phyloP scores from a whole-genome alignment of 257 asterid species.

The Knoxia roxburghii region DNA sequence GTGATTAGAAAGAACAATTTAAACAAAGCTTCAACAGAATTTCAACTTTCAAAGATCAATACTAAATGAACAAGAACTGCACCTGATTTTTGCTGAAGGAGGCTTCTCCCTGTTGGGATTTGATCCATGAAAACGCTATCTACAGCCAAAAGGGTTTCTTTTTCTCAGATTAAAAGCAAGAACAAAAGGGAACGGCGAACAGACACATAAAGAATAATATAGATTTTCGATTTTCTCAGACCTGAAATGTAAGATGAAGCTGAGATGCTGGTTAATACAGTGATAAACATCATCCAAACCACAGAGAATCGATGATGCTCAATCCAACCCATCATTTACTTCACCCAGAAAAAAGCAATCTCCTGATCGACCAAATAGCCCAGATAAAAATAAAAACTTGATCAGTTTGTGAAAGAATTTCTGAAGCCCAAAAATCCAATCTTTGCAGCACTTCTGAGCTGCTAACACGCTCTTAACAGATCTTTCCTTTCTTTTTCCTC shows the following conservation, averaged over 20 bases:
- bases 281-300: neutral
- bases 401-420: too few relatives aligned
- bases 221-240: neutral
- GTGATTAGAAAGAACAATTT: neutral
- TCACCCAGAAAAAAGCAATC: neutral
- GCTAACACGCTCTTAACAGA: too few relatives aligned
- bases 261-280: neutral
- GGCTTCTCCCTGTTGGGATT: neutral
- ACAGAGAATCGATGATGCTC: neutral
- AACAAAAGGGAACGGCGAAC: neutral
- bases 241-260: neutral
- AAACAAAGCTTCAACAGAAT: neutral
- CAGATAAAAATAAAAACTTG: neutral
- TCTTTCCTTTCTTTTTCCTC: neutral
- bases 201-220: neutral
- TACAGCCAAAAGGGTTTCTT: neutral
- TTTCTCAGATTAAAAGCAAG: neutral
- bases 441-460: neutral
- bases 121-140: neutral
- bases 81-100: conserved; percentile 9
- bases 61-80: neutral
- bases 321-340: neutral
- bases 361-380: neutral
- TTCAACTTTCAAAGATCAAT: neutral
- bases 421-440: neutral